These are phyloP conservation scores for Solanum chaucha DNA, from an alignment of 257 asterid genomes.

Conservation along the genomic window DNA sequence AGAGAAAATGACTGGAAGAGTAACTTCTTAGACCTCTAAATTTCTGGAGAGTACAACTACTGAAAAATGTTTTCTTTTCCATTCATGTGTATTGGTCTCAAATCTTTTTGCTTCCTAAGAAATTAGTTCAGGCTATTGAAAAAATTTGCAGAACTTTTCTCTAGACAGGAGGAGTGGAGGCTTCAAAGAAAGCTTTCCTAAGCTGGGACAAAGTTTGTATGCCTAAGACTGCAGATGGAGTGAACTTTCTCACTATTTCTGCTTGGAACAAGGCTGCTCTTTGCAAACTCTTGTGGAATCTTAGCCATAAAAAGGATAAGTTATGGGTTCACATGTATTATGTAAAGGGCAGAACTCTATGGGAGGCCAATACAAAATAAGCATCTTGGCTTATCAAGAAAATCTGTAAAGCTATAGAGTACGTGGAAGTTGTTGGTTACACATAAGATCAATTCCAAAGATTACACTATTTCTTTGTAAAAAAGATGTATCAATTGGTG, in stretches of 20 bases:
- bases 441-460: not conserved
- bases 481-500: not conserved
- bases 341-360: no score
- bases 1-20: not conserved
- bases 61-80: not conserved
- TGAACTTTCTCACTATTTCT: not conserved
- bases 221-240: not conserved
- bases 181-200: not conserved
- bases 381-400: not conserved
- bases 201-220: not conserved
- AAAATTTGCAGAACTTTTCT: no score
- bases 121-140: not conserved
- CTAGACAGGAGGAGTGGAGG: not conserved
- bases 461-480: not conserved
- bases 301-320: not conserved
- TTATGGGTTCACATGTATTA: no score
- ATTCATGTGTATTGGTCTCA: not conserved
- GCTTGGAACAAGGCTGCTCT: not conserved
- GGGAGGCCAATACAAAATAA: no score
- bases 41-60: not conserved
- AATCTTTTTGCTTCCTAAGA: not conserved
- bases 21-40: not conserved
- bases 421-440: not conserved
- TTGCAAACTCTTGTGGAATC: not conserved
- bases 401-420: not conserved